A percentile compares a stretch with the other conserved stretches of the same genome.
These are phyloP conservation scores for Thalassiosira profunda DNA, from an alignment of 108 stramenopile species.

Conservation along the genomic window DNA sequence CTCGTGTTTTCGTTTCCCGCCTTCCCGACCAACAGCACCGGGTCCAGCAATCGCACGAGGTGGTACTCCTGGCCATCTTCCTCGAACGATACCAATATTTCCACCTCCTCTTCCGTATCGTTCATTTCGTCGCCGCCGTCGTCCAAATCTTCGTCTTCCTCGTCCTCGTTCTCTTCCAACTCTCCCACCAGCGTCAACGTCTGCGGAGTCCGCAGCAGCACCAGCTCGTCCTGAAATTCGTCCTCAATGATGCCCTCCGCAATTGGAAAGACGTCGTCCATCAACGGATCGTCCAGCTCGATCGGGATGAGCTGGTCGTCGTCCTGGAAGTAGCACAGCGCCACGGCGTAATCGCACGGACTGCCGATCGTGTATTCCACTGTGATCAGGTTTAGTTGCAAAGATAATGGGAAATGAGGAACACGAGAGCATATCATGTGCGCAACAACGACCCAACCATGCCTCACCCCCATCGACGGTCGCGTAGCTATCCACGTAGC, in stretches of 20 bases:
- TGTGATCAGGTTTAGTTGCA: too few species aligned
- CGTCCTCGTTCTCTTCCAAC: slow-evolving; percentile 53
- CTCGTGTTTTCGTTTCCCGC: slow-evolving; percentile 58
- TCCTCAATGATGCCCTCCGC: slow-evolving; percentile 84
- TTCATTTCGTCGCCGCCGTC: slow-evolving; percentile 56
- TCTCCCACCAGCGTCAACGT: slow-evolving; percentile 86
- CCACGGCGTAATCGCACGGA: slow-evolving; percentile 88
- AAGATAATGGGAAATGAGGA: too few species aligned
- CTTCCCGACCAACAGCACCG: slow-evolving; percentile 91
- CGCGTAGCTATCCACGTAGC: slow-evolving; percentile 81
- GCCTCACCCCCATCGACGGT: slow-evolving; percentile 49
- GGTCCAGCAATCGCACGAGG: slow-evolving; percentile 84
- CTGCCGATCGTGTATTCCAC: slow-evolving; percentile 88
- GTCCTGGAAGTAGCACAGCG: slow-evolving; percentile 82
- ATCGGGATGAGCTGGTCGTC: slow-evolving; percentile 71
- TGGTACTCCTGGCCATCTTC: slow-evolving; percentile 76
- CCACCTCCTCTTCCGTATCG: slow-evolving; percentile 84
- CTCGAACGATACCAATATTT: slow-evolving; percentile 86
- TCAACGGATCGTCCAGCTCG: slow-evolving; percentile 75
- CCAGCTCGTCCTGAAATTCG: slow-evolving; percentile 91
- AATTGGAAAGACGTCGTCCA: slow-evolving; percentile 88
- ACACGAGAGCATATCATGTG: too few species aligned
- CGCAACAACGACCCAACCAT: too few species aligned
- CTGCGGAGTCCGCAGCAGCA: slow-evolving; percentile 82
- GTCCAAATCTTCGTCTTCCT: slow-evolving; percentile 63